A percentile compares a stretch with the other conserved stretches of the same genome.
These are phyloP conservation scores for Taphrina communis DNA, from an alignment of 1,139 yeast species.

Conservation along the genomic window DNA sequence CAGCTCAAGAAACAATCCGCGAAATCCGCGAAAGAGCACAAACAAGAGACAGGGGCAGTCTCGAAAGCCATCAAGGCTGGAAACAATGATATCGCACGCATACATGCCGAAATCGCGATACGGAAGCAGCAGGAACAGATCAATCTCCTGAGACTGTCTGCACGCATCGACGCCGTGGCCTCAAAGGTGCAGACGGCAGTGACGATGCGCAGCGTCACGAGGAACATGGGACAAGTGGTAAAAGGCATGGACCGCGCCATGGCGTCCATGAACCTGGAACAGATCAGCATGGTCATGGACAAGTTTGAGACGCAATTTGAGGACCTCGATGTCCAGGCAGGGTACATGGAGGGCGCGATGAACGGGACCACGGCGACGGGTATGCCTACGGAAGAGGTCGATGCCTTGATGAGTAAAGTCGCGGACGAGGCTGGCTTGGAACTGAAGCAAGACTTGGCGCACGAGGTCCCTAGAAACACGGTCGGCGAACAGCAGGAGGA, in stretches of 20 bases:
- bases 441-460: constrained; percentile 72
- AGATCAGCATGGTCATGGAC: constrained; percentile 93
- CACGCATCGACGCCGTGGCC: constrained; percentile 94
- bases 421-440: constrained; percentile 99
- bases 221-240: constrained; percentile 90
- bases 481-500: constrained; percentile 34
- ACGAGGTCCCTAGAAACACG: constrained; percentile 27
- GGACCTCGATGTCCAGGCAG: constrained; percentile 90
- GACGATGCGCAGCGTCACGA: constrained; percentile 92
- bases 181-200: constrained; percentile 96
- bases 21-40: constrained; percentile 89
- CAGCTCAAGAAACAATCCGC: constrained; percentile 88
- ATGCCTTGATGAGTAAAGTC: constrained; percentile 84
- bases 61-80: constrained; percentile 88
- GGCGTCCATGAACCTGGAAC: constrained; percentile 92
- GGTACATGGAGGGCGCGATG: constrained; percentile 72
- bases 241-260: constrained; percentile 96
- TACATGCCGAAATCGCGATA: constrained; percentile 95
- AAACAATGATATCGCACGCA: constrained; percentile 87
- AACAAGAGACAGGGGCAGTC: constrained; percentile 81
- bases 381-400: constrained; percentile 96
- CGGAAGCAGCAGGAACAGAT: constrained; percentile 87
- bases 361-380: constrained; percentile 73
- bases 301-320: constrained; percentile 95
- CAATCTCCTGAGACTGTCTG: constrained; percentile 78